Conservation (phyloP, 768 basidiomycete species). For the Tricholoma terreum region DNA sequence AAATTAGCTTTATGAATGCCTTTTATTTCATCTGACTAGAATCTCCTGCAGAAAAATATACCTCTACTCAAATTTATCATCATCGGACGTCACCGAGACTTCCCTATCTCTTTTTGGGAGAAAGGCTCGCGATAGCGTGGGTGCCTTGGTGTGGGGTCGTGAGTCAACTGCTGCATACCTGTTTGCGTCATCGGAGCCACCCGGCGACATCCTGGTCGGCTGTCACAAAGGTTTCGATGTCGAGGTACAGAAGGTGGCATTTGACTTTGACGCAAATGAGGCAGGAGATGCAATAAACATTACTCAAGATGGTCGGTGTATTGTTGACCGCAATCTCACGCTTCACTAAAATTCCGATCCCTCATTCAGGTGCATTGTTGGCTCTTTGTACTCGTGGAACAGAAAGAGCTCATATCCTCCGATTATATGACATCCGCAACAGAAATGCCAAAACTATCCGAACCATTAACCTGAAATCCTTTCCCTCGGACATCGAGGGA, state of each 20-base stretch:
- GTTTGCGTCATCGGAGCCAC: constrained; percentile 58
- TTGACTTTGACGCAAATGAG: constrained; percentile 43
- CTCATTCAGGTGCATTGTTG: constrained; percentile 25
- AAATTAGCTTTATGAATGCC: neutral
- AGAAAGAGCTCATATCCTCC: constrained; percentile 33
- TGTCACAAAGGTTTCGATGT: constrained; percentile 53
- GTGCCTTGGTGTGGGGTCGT: constrained; percentile 53
- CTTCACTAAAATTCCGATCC: neutral
- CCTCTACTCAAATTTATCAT: constrained; percentile 16
- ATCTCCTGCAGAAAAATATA: constrained; percentile 16
- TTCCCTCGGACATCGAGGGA: constrained; percentile 26
- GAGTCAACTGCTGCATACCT: constrained; percentile 36
- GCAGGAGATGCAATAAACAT: constrained; percentile 53
- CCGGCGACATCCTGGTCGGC: constrained; percentile 29
- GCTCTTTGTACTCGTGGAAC: constrained; percentile 33
- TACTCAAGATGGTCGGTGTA: constrained; percentile 39
- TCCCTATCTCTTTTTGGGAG: constrained; percentile 11
- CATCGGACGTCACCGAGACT: constrained; percentile 5
- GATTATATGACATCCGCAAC: constrained; percentile 51
- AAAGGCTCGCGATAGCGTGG: constrained; percentile 30
- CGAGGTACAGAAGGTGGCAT: constrained; percentile 14
- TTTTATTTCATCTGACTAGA: neutral
- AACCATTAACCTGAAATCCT: constrained; percentile 33
- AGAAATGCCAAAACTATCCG: constrained; percentile 24
- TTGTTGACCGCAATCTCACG: neutral